These are phyloP conservation scores for Zygosaccharomyces lentus DNA, from an alignment of 805 yeast genomes.

Conservation along the genomic window DNA sequence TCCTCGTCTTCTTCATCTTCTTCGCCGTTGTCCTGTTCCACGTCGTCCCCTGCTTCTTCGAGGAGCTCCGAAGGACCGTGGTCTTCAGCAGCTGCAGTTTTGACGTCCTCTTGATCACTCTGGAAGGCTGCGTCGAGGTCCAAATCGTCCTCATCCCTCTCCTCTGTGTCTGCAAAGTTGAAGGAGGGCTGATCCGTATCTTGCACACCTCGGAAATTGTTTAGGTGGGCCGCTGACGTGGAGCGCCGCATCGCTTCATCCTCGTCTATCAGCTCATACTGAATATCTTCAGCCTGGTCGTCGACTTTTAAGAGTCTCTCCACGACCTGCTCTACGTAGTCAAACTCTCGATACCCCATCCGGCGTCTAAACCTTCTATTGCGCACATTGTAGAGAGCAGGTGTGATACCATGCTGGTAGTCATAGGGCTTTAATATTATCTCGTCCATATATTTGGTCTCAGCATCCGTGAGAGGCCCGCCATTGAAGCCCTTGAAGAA, in stretches of 20 bases:
- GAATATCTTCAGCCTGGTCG: constrained; percentile 76
- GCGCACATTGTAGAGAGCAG: constrained; percentile 69
- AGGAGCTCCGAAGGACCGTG: constrained; percentile 19
- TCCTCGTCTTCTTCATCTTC: constrained; percentile 48
- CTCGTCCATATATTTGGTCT: constrained; percentile 24
- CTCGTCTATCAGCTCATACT: constrained; percentile 68
- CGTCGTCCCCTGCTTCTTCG: constrained; percentile 37
- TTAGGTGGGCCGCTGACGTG: constrained; percentile 19
- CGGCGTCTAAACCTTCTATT: constrained; percentile 68
- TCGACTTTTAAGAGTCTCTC: constrained; percentile 71
- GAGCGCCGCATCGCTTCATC: constrained; percentile 35
- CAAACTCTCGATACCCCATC: constrained; percentile 64
- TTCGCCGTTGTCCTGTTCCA: constrained; percentile 34
- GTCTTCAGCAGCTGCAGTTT: constrained; percentile 20
- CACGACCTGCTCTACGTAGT: constrained; percentile 73
- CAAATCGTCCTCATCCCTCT: constrained; percentile 47
- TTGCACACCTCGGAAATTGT: constrained; percentile 12
- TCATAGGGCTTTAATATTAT: constrained; percentile 29
- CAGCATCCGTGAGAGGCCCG: constrained; percentile 30
- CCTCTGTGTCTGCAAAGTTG: constrained; percentile 24
- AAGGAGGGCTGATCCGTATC: constrained; percentile 2
- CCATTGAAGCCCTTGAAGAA: constrained; percentile 25
- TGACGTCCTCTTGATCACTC: constrained; percentile 35
- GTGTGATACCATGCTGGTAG: constrained; percentile 75
- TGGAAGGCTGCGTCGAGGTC: constrained; percentile 56